These are phyloP conservation scores for Nepenthes gracilis DNA, from an alignment of 148 eudicot genomes.

Conservation along the genomic window DNA sequence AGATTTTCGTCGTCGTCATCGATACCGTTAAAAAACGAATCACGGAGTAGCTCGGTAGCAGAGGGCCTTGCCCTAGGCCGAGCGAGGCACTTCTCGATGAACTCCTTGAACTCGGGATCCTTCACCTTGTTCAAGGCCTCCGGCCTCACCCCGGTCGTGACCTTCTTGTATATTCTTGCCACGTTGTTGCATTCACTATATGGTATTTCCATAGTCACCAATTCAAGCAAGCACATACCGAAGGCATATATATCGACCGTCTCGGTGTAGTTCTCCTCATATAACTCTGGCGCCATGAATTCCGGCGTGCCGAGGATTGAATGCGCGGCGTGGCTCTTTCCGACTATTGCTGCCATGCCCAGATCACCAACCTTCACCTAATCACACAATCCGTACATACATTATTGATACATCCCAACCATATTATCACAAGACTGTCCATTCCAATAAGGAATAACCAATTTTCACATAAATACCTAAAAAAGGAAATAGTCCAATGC, in stretches of 20 bases:
- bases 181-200: slow-evolving; percentile 65
- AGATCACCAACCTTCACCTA: slow-evolving; percentile 86
- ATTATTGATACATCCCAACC: neutral
- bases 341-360: slow-evolving; percentile 61
- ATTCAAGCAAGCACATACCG: slow-evolving; percentile 70
- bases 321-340: slow-evolving; percentile 55
- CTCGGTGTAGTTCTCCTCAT: slow-evolving; percentile 71
- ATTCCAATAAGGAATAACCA: neutral
- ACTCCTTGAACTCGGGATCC: slow-evolving; percentile 42
- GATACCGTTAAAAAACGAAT: slow-evolving; percentile 51
- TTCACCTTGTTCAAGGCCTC: slow-evolving; percentile 40
- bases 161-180: slow-evolving; percentile 62
- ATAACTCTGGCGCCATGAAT: slow-evolving; percentile 83
- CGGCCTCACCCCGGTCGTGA: slow-evolving; percentile 48
- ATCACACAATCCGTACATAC: neutral
- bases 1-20: slow-evolving; percentile 24
- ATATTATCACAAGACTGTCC: neutral
- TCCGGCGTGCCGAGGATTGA: slow-evolving; percentile 74
- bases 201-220: slow-evolving; percentile 74
- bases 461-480: too few relatives aligned
- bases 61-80: slow-evolving; percentile 60
- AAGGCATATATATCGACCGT: slow-evolving; percentile 62
- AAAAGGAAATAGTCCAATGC: too few relatives aligned
- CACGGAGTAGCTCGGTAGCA: slow-evolving; percentile 58
- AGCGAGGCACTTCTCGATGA: slow-evolving; percentile 75